Evolutionary conservation across 176 grass and related monocot genomes (phyloP), one percentile per base, ranked within the genome.

Genomic region (Raddia distichophylla): DNA sequence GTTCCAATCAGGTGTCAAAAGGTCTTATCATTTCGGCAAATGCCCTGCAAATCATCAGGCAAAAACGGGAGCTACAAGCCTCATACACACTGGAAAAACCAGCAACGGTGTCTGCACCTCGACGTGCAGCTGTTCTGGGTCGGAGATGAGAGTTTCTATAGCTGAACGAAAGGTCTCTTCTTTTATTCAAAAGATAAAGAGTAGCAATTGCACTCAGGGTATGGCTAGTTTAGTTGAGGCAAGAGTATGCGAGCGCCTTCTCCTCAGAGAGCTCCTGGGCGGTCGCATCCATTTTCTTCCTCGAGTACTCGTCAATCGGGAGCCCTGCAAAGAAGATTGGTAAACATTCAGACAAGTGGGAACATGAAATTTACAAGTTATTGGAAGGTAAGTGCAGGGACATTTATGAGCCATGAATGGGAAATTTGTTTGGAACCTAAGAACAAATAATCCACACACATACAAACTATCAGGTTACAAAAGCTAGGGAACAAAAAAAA

Each of bases 171-270:
- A 64, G 78, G 64, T 60, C 7, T 20, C 56, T 72, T 45, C 64
- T 80, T 68, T 92, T 92, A 92, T 92, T 92, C 83, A 76, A 84
- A 70, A 89, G 49, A 74, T 44, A n/a, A n/a, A 7, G 78, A 76
- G 79, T 34, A 62, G 74, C 83, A 61, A 18, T 37, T 68, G 88
- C 68, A 56, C 73, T 45, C 67, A 11, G 15, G 27, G 47, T 74
- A 61, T 56, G 46, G 46, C 67, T 37, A 74, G 14, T 71, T 95
- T 87, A 95, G 64, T 87, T 74, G 7, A 99, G 93, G 85, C 97
- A 96, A 1, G 97, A 99, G 74, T 96, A 95, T 10, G 97, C 97
- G 7, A 99, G 87, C 13, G 89, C 59, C 91, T 99, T 99, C 97
- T 99, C 97, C 85, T 95, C 93, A 0, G 85, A 64, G 35, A 99